phyloP scores from a whole-genome alignment of 2,329 filamentous ascomycete genomes.

The Nothophaeocryptopus gaeumannii region DNA sequence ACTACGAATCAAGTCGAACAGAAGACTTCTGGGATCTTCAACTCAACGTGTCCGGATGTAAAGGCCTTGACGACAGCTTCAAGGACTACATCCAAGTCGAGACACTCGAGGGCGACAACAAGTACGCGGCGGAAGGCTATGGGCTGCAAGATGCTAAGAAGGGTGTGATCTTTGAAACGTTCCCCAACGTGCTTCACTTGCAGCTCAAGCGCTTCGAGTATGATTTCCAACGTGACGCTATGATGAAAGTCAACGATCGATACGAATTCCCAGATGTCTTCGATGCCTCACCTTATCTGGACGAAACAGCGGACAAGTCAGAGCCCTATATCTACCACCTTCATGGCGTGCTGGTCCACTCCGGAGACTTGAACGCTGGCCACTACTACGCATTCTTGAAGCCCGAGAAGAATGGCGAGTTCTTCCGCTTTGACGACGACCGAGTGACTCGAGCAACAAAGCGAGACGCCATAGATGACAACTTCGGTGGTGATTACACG shows the following conservation, averaged over 20 bases:
- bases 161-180: slow-evolving; percentile 93
- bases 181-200: slow-evolving; percentile 88
- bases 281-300: slow-evolving; percentile 82
- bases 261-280: slow-evolving; percentile 85
- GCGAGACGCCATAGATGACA: slow-evolving; percentile 90
- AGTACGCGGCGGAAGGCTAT: slow-evolving; percentile 89
- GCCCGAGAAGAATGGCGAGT: slow-evolving; percentile 86
- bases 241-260: slow-evolving; percentile 97
- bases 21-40: slow-evolving; percentile 99
- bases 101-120: slow-evolving; percentile 96
- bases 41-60: slow-evolving; percentile 92
- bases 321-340: slow-evolving; percentile 90
- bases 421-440: slow-evolving; percentile 97
- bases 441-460: slow-evolving; percentile 91
- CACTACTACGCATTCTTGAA: slow-evolving; percentile 98
- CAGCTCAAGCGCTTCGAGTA: slow-evolving; percentile 98
- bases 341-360: slow-evolving; percentile 93
- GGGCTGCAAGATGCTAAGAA: slow-evolving; percentile 96
- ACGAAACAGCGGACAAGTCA: slow-evolving; percentile 78
- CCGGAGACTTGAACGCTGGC: slow-evolving; percentile 91
- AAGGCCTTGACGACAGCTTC: slow-evolving; percentile 90
- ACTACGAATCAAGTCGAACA: slow-evolving; percentile 91
- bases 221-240: slow-evolving; percentile 89
- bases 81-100: slow-evolving; percentile 95
- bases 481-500: slow-evolving; percentile 83